Evolutionary conservation across 2,329 filamentous ascomycete species (phyloP).

Genomic region (Camptophora hylomeconis): DNA sequence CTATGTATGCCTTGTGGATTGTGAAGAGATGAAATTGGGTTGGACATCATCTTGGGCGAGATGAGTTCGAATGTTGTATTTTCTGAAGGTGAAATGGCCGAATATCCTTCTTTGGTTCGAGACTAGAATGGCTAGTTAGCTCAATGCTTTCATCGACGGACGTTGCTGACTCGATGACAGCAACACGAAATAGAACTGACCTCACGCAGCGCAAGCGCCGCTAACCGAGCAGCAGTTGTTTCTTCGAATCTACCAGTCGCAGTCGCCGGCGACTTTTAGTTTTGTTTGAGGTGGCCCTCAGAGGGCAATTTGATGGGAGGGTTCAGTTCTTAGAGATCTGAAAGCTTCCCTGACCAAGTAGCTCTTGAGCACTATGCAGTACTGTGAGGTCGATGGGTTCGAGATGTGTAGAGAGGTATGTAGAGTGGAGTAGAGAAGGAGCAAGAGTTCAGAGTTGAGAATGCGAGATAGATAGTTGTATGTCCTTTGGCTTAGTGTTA

Average conservation of each 20-base stretch:
- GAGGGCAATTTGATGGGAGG: slow-evolving; percentile 5
- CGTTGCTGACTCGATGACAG: too few relatives aligned
- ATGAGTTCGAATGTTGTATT: slow-evolving; percentile 48
- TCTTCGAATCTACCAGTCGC: slow-evolving; percentile 15
- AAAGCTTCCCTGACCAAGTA: slow-evolving; percentile 13
- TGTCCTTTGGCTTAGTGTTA: not conserved
- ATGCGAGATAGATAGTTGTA: too few relatives aligned
- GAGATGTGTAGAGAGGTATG: slow-evolving; percentile 5
- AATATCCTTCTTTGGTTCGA: slow-evolving; percentile 30
- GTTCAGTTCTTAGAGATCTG: slow-evolving; percentile 11
- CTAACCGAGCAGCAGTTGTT: slow-evolving; percentile 52
- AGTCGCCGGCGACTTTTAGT: slow-evolving; percentile 18
- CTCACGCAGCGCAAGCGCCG: slow-evolving; percentile 77
- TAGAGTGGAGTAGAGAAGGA: slow-evolving; percentile 6
- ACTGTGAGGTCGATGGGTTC: slow-evolving; percentile 6
- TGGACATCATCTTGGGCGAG: slow-evolving; percentile 70
- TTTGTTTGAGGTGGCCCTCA: slow-evolving; percentile 32
- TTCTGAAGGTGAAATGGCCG: slow-evolving; percentile 37
- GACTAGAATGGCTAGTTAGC: too few relatives aligned
- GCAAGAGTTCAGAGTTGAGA: not conserved
- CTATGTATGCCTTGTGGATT: slow-evolving; percentile 64
- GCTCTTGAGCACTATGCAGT: slow-evolving; percentile 5
- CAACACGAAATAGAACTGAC: too few relatives aligned
- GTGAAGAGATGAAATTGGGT: slow-evolving; percentile 58
- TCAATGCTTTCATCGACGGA: too few relatives aligned